A percentile compares a stretch with the other conserved stretches of the same genome.
These are phyloP conservation scores for Hypoxylon sp. DNA, from an alignment of 2,329 filamentous ascomycete species.

Conservation along the genomic window DNA sequence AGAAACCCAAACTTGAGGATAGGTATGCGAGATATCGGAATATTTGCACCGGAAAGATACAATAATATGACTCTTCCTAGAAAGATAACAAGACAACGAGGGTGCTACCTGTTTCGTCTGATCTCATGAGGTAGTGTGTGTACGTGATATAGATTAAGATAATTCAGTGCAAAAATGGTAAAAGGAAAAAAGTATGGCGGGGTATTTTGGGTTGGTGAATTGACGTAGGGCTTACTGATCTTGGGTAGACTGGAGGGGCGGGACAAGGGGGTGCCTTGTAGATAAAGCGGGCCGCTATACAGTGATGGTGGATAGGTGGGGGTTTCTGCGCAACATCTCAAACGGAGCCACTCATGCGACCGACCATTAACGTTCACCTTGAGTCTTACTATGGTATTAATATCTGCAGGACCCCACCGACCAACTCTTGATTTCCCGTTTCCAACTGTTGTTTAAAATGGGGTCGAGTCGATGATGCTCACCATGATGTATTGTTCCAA, in stretches of 20 bases:
- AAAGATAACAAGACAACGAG: not conserved
- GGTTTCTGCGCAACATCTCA: conserved; percentile 43
- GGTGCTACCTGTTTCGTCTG: conserved; percentile 1
- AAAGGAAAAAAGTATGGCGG: conserved; percentile 24
- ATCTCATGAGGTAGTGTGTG: not conserved
- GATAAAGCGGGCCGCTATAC: conserved; percentile 18
- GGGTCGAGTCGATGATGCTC: conserved; percentile 35
- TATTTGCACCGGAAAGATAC: conserved; percentile 4
- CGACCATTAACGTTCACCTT: conserved; percentile 17
- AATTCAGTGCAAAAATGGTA: conserved; percentile 18
- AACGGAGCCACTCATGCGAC: not conserved
- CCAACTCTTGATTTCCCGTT: conserved; percentile 18
- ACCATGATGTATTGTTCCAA: conserved; percentile 29
- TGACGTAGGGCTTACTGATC: conserved; percentile 49
- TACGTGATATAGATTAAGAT: conserved; percentile 13
- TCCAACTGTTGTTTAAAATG: too few relatives aligned
- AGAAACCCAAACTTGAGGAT: conserved; percentile 15
- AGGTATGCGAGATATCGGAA: conserved; percentile 25
- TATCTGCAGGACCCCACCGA: conserved; percentile 25
- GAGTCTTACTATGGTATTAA: conserved; percentile 25
- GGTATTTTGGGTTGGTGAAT: conserved; percentile 40
- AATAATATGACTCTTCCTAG: not conserved
- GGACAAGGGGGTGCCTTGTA: conserved; percentile 37
- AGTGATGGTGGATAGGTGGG: conserved; percentile 18
- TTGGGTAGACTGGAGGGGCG: conserved; percentile 42